Conservation (phyloP, 1,139 yeast genomes). For the Yamadazyma oceani region DNA sequence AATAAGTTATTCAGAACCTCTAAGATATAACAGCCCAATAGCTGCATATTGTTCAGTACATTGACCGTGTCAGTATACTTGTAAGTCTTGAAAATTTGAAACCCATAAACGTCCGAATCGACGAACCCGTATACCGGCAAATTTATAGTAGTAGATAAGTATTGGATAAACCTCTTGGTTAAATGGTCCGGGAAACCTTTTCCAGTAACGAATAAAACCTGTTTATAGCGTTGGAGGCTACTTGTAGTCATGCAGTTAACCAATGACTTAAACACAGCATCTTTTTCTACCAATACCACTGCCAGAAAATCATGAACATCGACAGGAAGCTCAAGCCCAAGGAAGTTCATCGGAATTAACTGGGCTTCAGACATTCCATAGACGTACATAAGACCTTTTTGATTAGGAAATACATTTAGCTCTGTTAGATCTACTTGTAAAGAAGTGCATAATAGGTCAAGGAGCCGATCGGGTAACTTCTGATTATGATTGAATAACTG, state of each 20-base stretch:
- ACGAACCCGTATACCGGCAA: slow-evolving; percentile 43
- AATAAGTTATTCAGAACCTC: slow-evolving; percentile 41
- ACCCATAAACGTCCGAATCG: slow-evolving; percentile 71
- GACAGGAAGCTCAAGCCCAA: background rate
- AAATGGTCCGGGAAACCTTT: slow-evolving; percentile 62
- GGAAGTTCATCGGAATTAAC: slow-evolving; percentile 24
- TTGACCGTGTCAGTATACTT: slow-evolving; percentile 13
- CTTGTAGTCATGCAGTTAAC: slow-evolving; percentile 14
- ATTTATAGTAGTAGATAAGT: slow-evolving; percentile 12
- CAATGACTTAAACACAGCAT: slow-evolving; percentile 46
- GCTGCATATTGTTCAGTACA: slow-evolving; percentile 8
- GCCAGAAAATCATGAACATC: slow-evolving; percentile 3
- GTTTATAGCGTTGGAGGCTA: slow-evolving; percentile 10
- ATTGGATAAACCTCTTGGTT: slow-evolving; percentile 25
- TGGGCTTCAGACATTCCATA: slow-evolving; percentile 22
- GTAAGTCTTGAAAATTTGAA: slow-evolving; percentile 51
- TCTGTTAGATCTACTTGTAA: slow-evolving; percentile 24
- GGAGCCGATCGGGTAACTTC: slow-evolving; percentile 36
- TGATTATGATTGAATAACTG: slow-evolving; percentile 50
- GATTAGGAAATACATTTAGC: slow-evolving; percentile 56
- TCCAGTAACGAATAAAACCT: slow-evolving; percentile 51
- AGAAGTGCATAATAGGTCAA: slow-evolving; percentile 34
- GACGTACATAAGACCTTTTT: slow-evolving; percentile 61
- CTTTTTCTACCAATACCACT: slow-evolving; percentile 67
- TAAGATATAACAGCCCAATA: slow-evolving; percentile 33